Percentiles rank a stretch among this genome's conserved stretches.
Evolutionary conservation across 768 basidiomycete genomes (phyloP).

Genomic region (Boletus pseudopeckii): DNA sequence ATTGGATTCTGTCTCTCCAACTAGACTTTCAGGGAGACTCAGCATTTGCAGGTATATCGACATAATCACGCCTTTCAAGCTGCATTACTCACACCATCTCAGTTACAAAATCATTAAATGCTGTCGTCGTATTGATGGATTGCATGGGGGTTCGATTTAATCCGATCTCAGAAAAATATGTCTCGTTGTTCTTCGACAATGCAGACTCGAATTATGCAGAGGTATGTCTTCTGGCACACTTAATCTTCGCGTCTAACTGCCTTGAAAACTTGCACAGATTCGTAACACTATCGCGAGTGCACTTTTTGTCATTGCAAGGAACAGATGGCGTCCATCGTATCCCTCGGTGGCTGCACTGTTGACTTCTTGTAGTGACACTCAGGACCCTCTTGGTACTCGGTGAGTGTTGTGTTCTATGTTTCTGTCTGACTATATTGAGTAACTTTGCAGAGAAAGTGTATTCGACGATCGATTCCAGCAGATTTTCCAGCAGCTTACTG

Average conservation of each 20-base stretch:
- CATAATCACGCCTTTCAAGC: neutral
- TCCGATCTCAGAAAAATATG: conserved; percentile 62
- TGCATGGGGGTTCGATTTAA: conserved; percentile 64
- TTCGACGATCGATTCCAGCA: conserved; percentile 55
- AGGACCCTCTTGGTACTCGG: conserved; percentile 65
- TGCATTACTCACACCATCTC: conserved; percentile 11
- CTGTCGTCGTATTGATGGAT: conserved; percentile 66
- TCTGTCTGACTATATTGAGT: neutral
- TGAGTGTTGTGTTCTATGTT: conserved; percentile 21
- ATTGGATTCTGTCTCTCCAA: conserved; percentile 73
- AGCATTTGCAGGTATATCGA: conserved; percentile 72
- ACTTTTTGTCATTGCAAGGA: conserved; percentile 53
- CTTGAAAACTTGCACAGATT: conserved; percentile 42
- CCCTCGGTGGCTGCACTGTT: conserved; percentile 53
- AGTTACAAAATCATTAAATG: conserved; percentile 76
- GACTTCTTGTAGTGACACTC: conserved; percentile 44
- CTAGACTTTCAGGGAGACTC: conserved; percentile 84
- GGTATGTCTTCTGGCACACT: conserved; percentile 36
- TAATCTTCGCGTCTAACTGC: neutral
- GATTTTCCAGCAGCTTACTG: conserved; percentile 57
- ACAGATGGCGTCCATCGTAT: conserved; percentile 70
- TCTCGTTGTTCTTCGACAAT: conserved; percentile 68
- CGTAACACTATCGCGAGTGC: conserved; percentile 66
- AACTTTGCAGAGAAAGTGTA: conserved; percentile 43
- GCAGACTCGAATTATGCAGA: conserved; percentile 84